Conservation (phyloP, 2,329 filamentous ascomycete species). For the Ramularia endophylla region DNA sequence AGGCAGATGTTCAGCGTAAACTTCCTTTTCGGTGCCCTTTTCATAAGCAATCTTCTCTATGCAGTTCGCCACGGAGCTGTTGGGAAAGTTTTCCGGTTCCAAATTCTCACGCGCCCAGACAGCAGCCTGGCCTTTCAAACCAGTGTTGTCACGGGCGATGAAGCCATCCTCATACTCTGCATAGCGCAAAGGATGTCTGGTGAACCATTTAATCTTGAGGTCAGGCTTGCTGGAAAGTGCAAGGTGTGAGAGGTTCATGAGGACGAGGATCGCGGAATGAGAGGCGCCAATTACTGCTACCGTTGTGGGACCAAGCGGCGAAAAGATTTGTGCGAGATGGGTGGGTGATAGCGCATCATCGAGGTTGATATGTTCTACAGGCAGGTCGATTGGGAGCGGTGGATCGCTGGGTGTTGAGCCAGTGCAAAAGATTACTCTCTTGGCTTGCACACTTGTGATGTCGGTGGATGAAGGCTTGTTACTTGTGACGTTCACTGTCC, state of each 20-base stretch:
- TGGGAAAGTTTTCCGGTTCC: conserved; percentile 44
- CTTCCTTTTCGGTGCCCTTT: conserved; percentile 44
- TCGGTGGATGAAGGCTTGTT: conserved; percentile 20
- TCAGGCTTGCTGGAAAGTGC: conserved; percentile 47
- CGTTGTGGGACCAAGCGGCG: conserved; percentile 32
- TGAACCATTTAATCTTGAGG: conserved; percentile 57
- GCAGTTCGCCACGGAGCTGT: conserved; percentile 42
- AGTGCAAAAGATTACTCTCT: conserved; percentile 52
- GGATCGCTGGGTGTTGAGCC: conserved; percentile 48
- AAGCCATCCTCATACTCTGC: conserved; percentile 57
- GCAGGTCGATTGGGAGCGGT: conserved; percentile 38
- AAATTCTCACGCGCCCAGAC: conserved; percentile 55
- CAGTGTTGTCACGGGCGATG: conserved; percentile 61
- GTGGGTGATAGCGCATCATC: conserved; percentile 53
- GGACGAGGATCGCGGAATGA: conserved; percentile 57
- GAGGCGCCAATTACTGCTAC: conserved; percentile 57
- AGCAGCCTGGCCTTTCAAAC: conserved; percentile 57
- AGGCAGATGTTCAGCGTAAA: conserved; percentile 44
- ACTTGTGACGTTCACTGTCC: conserved; percentile 32
- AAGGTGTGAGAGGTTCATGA: conserved; percentile 55
- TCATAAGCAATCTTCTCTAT: conserved; percentile 35
- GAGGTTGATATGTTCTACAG: conserved; percentile 45
- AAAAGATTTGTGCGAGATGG: conserved; percentile 38
- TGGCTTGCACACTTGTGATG: conserved; percentile 32
- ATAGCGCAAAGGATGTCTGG: conserved; percentile 53